Base-by-base conservation (phyloP, 2,329 filamentous ascomycete species). In the Lomentospora prolificans region DNA sequence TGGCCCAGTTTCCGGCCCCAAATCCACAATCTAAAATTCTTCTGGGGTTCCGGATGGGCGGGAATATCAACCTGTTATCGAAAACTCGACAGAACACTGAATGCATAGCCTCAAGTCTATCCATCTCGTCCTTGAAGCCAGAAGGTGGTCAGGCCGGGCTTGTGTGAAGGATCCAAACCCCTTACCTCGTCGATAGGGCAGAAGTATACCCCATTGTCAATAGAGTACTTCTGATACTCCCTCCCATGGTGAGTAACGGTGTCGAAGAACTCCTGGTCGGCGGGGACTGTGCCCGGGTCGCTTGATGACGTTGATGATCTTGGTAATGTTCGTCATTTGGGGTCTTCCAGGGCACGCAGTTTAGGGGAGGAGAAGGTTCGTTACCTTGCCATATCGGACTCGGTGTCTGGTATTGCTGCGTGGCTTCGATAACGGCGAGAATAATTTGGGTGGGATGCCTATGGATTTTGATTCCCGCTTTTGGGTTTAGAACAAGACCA, bases 1-100 rank as follows among this genome's bases (percentile, higher is more conserved):
- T 70, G 22, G 86, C 85, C 87, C 87, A 90, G 51, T 81, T 75
- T 41, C 77, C 86, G n/a, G 82, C 76, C 41, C 87, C 87, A 67
- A 82, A 87, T 0, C 87, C 87, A 62, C 85, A 89, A 57, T 90
- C 87, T 27, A 90, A 74, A 44, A 90, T 77, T 63, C 77, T 78
- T 61, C 72, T 71, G 24, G 80, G 78, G 27, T 74, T 71, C 48
- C 66, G 69, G 51, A 89, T 71, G 4, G 84, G 84, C n/a, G 86
- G 85, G 58, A 90, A 88, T 62, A 90, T 79, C 25, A 87, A 72
- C 60, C 82, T 77, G 57, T 78, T 72, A 60, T 89, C 84, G 65
- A 90, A 89, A 54, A 86, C 72, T 60, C 70, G 76, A 58, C 73
- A 76, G 60, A 89, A 77, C 19, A 87, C 75, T 46, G 72, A 70